These are phyloP conservation scores for Datura wrightii DNA, from an alignment of 257 asterid species.

Conservation along the genomic window DNA sequence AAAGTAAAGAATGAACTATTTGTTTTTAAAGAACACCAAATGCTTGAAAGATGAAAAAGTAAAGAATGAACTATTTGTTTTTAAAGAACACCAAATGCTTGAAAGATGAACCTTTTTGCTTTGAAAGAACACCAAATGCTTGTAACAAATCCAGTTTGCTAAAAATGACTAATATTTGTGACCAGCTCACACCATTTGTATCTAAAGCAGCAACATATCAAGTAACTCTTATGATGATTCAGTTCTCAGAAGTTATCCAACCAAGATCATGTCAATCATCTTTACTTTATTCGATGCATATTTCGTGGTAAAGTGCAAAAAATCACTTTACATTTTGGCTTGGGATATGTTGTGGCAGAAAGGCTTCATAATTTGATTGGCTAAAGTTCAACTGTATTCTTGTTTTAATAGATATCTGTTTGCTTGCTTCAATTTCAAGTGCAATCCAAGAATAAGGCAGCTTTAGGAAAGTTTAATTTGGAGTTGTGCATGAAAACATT, in stretches of 20 bases:
- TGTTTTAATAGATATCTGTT: background rate
- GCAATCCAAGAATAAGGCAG: background rate
- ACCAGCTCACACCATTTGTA: background rate
- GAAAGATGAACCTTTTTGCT: too few relatives aligned
- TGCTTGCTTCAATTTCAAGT: background rate
- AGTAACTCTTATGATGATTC: background rate
- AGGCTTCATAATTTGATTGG: background rate
- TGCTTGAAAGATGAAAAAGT: too few relatives aligned
- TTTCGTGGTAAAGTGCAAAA: background rate
- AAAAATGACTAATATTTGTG: background rate
- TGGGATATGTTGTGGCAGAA: too few relatives aligned
- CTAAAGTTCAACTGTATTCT: background rate
- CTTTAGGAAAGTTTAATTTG: background rate
- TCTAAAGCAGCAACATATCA: background rate
- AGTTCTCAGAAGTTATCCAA: background rate
- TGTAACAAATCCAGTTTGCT: background rate
- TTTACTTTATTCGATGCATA: background rate
- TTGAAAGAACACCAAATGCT: too few relatives aligned
- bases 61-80: too few relatives aligned
- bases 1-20: too few relatives aligned
- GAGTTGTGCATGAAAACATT: background rate
- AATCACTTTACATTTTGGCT: too few relatives aligned
- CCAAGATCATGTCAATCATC: background rate
- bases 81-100: too few relatives aligned
- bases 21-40: too few relatives aligned